Base-by-base conservation (phyloP, 805 yeast genomes). In the Yarrowia bubula region DNA sequence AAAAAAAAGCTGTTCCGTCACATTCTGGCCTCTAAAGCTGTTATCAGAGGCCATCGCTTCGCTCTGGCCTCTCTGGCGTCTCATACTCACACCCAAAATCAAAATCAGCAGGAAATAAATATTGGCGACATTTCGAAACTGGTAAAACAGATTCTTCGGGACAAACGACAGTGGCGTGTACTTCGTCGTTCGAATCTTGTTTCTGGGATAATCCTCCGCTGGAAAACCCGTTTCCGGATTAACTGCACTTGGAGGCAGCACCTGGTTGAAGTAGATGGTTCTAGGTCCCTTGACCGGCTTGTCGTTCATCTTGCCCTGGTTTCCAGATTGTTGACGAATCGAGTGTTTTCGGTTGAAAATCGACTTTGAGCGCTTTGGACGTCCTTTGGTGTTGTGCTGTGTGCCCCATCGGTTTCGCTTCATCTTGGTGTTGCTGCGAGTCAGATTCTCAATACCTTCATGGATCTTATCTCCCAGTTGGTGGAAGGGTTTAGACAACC, bases 171-270 rank as follows among this genome's bases (percentile, higher is more conserved):
- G 72, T 8, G 99, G 97, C 1, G 98, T 95, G 76, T 95, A 95
- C 78, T 92, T 93, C 1, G 99, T 91, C 0, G 99, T 92, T 79
- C 98, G 86, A 71, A 95, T 91, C 76, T 95, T 93, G 79, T 93
- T 95, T 72, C 98, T 83, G 5, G 96, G 86, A 73, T 88, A 93
- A n/a, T 76, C 73, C 1, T 80, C 77, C 8, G 71, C 68, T 0
- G 95, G 90, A 37, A 82, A 80, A n/a, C 89, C 88, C 1, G 86
- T 82, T n/a, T 82, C 85, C 8, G 70, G 71, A 65, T 80, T 78
- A 11, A 72, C 69, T 77, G 81, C 76, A 31, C 78, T 75, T 2
- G 74, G 70, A 0, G 89, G 88, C 64, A 85, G 73, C 3, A 79
- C 80, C 66, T 77, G 73, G 74, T 84, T 84, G 68, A 83, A 80